These are phyloP conservation scores for Carallia pectinifolia DNA, from an alignment of 345 rosid species.

Conservation along the genomic window DNA sequence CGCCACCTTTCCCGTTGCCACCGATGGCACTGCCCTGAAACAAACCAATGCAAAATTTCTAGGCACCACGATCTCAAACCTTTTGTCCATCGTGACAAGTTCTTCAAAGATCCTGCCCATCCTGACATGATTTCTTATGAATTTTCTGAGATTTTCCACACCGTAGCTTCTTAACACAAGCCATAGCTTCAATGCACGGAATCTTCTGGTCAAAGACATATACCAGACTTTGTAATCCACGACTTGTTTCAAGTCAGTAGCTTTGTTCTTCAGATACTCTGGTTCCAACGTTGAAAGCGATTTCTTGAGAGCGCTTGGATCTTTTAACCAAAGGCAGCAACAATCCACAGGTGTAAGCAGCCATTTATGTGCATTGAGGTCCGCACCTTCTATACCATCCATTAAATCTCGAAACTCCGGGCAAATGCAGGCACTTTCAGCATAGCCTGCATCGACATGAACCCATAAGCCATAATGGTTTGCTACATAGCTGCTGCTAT, in stretches of 20 bases:
- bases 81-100: constrained; percentile 29
- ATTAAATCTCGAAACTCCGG: constrained; percentile 45
- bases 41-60: constrained; percentile 49
- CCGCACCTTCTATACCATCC: constrained; percentile 46
- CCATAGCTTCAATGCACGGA: constrained; percentile 51
- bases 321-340: constrained; percentile 58
- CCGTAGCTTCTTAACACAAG: constrained; percentile 52
- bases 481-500: too few relatives aligned
- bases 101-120: constrained; percentile 45
- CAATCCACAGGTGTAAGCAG: constrained; percentile 45
- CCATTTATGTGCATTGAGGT: constrained; percentile 61
- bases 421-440: constrained; percentile 46
- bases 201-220: constrained; percentile 45
- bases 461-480: constrained; percentile 38
- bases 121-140: constrained; percentile 37
- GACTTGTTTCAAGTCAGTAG: constrained; percentile 28
- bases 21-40: constrained; percentile 37
- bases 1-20: not conserved
- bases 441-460: constrained; percentile 54
- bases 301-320: constrained; percentile 38
- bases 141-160: constrained; percentile 33
- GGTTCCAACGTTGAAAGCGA: constrained; percentile 39
- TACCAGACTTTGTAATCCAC: constrained; percentile 64
- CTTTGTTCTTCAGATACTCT: constrained; percentile 41
- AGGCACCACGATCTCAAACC: constrained; percentile 37